Evolutionary conservation across 2,329 filamentous ascomycete genomes (phyloP).

Genomic region (Ascochyta koolunga): DNA sequence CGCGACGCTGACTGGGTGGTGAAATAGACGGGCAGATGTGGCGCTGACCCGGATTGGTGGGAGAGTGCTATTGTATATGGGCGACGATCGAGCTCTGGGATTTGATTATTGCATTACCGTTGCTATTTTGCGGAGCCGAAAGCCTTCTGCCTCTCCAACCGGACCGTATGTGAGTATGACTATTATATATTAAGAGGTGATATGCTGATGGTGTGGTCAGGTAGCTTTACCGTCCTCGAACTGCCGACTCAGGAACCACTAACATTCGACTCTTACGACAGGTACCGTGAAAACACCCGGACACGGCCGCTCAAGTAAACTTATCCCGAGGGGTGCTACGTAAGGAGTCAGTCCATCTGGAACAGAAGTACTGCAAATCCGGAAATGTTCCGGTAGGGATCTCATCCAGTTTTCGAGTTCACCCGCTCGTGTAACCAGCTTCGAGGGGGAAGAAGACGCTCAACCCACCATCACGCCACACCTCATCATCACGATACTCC

Average conservation of each 20-base stretch:
- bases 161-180: background rate
- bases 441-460: constrained; percentile 11
- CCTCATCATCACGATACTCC: constrained; percentile 25
- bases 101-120: background rate
- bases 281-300: background rate
- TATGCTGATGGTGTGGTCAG: constrained; percentile 13
- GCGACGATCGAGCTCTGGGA: background rate
- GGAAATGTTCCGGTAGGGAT: constrained; percentile 25
- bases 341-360: constrained; percentile 12
- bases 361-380: background rate
- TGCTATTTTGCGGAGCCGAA: background rate
- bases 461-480: constrained; percentile 44
- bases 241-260: constrained; percentile 2
- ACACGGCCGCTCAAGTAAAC: constrained; percentile 1
- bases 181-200: background rate
- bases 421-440: constrained; percentile 29
- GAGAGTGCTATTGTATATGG: background rate
- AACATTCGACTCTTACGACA: constrained; percentile 8
- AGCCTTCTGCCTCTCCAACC: background rate
- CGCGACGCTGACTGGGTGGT: background rate
- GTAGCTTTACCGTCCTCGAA: background rate
- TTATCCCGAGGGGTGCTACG: background rate
- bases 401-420: constrained; percentile 27
- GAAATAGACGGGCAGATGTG: constrained; percentile 1
- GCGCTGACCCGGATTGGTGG: background rate